These are phyloP conservation scores for Salpingoeca rosetta DNA, from an alignment of 78 protist species.

Conservation along the genomic window DNA sequence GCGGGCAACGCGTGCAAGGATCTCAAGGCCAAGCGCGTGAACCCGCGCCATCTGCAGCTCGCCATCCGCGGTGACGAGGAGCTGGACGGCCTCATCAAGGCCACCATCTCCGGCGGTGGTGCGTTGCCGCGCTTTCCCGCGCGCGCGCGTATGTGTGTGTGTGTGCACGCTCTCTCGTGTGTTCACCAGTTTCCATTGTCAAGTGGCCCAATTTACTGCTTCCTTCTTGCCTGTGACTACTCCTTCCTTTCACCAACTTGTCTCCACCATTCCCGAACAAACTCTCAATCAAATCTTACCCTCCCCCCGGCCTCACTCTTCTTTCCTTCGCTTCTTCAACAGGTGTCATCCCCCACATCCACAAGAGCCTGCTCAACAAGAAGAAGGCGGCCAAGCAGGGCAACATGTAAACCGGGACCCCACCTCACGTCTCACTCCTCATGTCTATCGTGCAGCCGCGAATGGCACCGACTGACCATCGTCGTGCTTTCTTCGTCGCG, in stretches of 20 bases:
- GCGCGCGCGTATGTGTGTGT: background rate
- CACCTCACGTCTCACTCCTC: too few relatives aligned
- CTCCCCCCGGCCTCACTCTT: background rate
- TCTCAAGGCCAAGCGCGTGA: conserved; percentile 77
- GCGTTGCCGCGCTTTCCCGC: conserved; percentile 63
- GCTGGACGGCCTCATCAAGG: conserved; percentile 27
- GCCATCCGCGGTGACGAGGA: conserved; percentile 90
- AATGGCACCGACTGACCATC: too few relatives aligned
- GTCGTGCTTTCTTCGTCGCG: too few relatives aligned
- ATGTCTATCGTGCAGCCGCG: too few relatives aligned
- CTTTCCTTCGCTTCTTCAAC: background rate
- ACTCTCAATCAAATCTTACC: too few relatives aligned
- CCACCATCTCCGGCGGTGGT: conserved; percentile 94
- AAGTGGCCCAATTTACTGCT: background rate
- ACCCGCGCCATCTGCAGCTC: conserved; percentile 92
- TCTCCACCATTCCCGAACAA: background rate
- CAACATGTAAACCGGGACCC: too few relatives aligned
- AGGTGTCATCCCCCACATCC: background rate
- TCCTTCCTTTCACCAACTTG: background rate
- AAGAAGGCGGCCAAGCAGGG: too few relatives aligned
- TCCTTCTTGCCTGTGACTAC: background rate
- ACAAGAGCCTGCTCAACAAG: background rate
- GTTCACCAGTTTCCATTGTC: background rate
- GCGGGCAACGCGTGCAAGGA: conserved; percentile 84
- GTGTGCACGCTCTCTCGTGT: background rate